Percentiles rank a stretch among this genome's conserved stretches.
Evolutionary conservation across 768 basidiomycete genomes (phyloP).

Genomic region (Amanita rimosa): DNA sequence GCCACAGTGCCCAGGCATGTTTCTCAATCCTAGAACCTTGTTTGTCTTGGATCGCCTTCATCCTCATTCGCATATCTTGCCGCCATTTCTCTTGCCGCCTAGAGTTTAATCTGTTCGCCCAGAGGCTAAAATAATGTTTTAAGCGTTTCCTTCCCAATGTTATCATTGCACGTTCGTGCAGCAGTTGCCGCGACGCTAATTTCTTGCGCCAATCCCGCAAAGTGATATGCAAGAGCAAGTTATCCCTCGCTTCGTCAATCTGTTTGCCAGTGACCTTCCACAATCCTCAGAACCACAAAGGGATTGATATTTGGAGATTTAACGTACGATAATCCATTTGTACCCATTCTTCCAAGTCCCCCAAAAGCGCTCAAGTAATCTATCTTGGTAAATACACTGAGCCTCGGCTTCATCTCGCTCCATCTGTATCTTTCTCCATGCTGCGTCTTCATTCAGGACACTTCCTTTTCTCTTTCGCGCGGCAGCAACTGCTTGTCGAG

Average conservation of each 20-base stretch:
- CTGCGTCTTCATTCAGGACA: conserved; percentile 58
- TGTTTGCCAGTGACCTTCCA: conserved; percentile 64
- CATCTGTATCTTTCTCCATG: conserved; percentile 69
- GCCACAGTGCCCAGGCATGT: conserved; percentile 61
- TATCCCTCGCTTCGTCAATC: conserved; percentile 57
- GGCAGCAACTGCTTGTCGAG: conserved; percentile 17
- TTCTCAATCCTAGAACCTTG: conserved; percentile 40
- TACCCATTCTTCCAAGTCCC: conserved; percentile 64
- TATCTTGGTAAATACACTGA: conserved; percentile 52
- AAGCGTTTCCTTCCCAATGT: conserved; percentile 34
- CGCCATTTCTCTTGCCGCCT: conserved; percentile 52
- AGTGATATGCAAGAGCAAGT: conserved; percentile 44
- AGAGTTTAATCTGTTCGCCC: conserved; percentile 45
- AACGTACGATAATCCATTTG: conserved; percentile 63
- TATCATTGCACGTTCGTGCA: conserved; percentile 28
- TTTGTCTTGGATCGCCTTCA: conserved; percentile 48
- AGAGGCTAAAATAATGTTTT: conserved; percentile 30
- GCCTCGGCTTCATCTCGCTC: conserved; percentile 62
- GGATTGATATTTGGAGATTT: conserved; percentile 4
- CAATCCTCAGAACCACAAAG: conserved; percentile 8
- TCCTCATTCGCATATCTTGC: conserved; percentile 59
- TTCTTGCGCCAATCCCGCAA: conserved; percentile 52
- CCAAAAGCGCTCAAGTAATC: conserved; percentile 60
- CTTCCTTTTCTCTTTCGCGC: conserved; percentile 33
- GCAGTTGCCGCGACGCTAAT: conserved; percentile 23